Evolutionary conservation across 805 yeast genomes (phyloP).

Genomic region (Tetrapisispora nanseiensis): DNA sequence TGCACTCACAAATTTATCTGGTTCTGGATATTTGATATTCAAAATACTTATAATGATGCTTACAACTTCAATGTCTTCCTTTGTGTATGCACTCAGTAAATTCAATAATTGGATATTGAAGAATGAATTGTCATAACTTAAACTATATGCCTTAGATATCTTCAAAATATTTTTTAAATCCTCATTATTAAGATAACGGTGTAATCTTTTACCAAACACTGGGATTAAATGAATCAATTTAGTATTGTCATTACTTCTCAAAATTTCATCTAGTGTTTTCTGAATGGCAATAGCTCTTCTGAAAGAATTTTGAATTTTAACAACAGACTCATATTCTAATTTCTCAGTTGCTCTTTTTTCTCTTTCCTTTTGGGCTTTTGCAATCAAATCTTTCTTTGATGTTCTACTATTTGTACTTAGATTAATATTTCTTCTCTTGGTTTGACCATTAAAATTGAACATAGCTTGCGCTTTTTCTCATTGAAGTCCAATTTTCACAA

Average conservation of each 20-base stretch:
- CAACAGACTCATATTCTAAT: slow-evolving; percentile 39
- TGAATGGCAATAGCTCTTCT: slow-evolving; percentile 26
- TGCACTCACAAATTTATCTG: background rate
- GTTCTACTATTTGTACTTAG: slow-evolving; percentile 40
- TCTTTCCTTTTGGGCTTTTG: slow-evolving; percentile 57
- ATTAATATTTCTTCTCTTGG: slow-evolving; percentile 47
- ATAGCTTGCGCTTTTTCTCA: no score
- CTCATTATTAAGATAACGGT: slow-evolving; percentile 9
- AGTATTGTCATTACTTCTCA: slow-evolving; percentile 6
- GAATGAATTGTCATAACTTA: slow-evolving; percentile 7
- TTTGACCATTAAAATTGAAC: slow-evolving; percentile 59
- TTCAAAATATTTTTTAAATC: slow-evolving; percentile 5
- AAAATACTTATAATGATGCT: background rate
- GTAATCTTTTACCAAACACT: slow-evolving; percentile 23
- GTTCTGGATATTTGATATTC: background rate
- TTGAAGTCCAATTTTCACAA: no score
- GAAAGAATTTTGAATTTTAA: slow-evolving; percentile 40
- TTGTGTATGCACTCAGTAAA: slow-evolving; percentile 5
- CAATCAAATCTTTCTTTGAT: slow-evolving; percentile 39
- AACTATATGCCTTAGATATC: slow-evolving; percentile 6
- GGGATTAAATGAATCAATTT: slow-evolving; percentile 19
- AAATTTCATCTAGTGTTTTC: background rate
- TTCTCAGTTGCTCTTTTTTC: slow-evolving; percentile 51
- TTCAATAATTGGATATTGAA: slow-evolving; percentile 8
- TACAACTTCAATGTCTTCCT: slow-evolving; percentile 3